A percentile compares a stretch with the other conserved stretches of the same genome.
These are phyloP conservation scores for Solanum raphanifolium DNA, from an alignment of 257 asterid species.

Conservation along the genomic window DNA sequence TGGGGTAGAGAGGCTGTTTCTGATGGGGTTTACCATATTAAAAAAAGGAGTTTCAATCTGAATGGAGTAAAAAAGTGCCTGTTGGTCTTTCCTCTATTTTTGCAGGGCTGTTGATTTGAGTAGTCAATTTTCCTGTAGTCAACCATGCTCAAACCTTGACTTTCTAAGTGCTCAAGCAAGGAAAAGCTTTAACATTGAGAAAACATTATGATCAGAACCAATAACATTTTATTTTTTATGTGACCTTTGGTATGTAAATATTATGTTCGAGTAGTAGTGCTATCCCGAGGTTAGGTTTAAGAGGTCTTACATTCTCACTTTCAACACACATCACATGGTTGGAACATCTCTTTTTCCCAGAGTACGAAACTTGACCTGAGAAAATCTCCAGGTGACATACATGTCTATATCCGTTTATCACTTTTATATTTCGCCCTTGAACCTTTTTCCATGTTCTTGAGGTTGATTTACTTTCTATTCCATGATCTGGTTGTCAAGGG, in stretches of 20 bases:
- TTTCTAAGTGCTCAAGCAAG: not conserved
- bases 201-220: not conserved
- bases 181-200: not conserved
- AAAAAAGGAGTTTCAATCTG: not conserved
- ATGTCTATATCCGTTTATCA: not conserved
- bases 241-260: not conserved
- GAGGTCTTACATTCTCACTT: not conserved
- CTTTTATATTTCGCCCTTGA: not conserved
- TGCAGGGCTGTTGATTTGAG: not conserved
- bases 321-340: not conserved
- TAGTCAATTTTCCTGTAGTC: not conserved
- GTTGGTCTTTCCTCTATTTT: not conserved
- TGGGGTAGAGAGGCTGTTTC: not conserved
- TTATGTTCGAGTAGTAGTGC: not conserved
- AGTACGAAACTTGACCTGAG: not conserved
- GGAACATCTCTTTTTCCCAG: not conserved
- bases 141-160: not conserved
- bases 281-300: not conserved
- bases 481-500: not conserved
- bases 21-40: not conserved
- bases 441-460: not conserved
- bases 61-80: not conserved
- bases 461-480: not conserved
- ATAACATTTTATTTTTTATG: not conserved
- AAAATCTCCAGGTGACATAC: not conserved